Base-by-base conservation (phyloP, 2,329 filamentous ascomycete species). In the Diaporthe capsici region DNA sequence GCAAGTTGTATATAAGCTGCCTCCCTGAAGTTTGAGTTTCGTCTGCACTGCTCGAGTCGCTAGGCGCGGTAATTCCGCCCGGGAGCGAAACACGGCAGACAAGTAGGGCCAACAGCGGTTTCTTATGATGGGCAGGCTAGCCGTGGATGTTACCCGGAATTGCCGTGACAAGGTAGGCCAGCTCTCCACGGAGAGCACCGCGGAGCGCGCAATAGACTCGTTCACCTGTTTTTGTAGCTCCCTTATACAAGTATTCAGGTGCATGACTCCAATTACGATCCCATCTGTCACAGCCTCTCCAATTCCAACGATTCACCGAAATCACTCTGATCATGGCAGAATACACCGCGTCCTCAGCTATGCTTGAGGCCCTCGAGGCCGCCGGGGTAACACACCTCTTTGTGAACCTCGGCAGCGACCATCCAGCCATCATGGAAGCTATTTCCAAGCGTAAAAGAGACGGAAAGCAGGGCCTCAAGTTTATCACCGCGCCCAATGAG, bases 281-380 rank as follows among this genome's bases (percentile, higher is more conserved):
- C 3, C 20, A 44, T 8, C 47, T 55, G 28, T 28, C 51, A 13
- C 4, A 4, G 12, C 9, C 12, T 53, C 6, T 15, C 6, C n/a
- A n/a, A 28, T 7, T 17, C 1, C 51, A 55, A 12, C 13, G 28
- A 55, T 9, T 55, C 51, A 28, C 25, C 12, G 12, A 12, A 1
- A 1, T 28, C 4, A 55, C n/a, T 25, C 25, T 55, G 25, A 17
- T 3, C n/a, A 55, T 55, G 51, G 51, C 51, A 55, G 51, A 55
- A 55, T 55, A 28, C 81, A 93, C 92, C 39, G 89, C 92, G 31
- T 92, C 91, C 0, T 91, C 90, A 78, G 92, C 91, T 79, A 93
- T 93, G 84, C 92, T 93, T 78, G 91, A 92, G 84, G 89, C 90
- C 44, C 83, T 93, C 49, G 92, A 90, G 88, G 90, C 92, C 2